phyloP scores from a whole-genome alignment of 2,329 filamentous ascomycete species.

The Fusarium hainanense region DNA sequence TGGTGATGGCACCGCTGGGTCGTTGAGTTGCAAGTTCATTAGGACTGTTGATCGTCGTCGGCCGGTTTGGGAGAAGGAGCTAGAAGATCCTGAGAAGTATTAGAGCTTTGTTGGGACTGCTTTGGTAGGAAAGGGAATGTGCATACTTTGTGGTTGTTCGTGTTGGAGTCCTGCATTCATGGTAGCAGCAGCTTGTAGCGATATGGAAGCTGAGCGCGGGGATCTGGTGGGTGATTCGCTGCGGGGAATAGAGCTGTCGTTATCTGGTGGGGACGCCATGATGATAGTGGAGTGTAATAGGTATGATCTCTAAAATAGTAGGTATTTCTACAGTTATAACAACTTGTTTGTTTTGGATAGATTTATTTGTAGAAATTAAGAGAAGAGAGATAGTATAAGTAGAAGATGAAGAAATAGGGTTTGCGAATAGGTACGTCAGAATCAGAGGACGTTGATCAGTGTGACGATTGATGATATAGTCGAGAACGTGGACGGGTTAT shows the following conservation, averaged over 20 bases:
- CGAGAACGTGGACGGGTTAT: not conserved
- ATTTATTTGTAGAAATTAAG: not conserved
- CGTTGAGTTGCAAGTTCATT: constrained; percentile 79
- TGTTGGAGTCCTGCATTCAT: constrained; percentile 81
- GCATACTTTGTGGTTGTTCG: constrained; percentile 68
- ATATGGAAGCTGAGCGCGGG: constrained; percentile 73
- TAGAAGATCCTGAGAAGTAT: constrained; percentile 59
- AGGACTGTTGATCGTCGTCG: constrained; percentile 75
- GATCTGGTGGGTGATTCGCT: constrained; percentile 68
- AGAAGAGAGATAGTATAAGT: not conserved
- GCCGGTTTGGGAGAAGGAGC: constrained; percentile 63
- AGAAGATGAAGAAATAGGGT: not conserved
- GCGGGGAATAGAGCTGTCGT: constrained; percentile 35
- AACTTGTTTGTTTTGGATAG: not conserved
- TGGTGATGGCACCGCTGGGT: constrained; percentile 73
- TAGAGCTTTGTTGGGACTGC: not conserved
- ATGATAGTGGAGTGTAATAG: not conserved
- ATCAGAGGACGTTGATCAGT: not conserved
- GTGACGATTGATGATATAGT: not conserved
- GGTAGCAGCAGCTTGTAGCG: constrained; percentile 79
- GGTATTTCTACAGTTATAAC: not conserved
- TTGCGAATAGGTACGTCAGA: not conserved
- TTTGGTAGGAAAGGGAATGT: not conserved
- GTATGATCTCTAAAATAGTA: not conserved
- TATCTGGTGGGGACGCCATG: constrained; percentile 49